phyloP scores from a whole-genome alignment of 176 grass and related monocot genomes.

The Rhynchospora breviuscula region DNA sequence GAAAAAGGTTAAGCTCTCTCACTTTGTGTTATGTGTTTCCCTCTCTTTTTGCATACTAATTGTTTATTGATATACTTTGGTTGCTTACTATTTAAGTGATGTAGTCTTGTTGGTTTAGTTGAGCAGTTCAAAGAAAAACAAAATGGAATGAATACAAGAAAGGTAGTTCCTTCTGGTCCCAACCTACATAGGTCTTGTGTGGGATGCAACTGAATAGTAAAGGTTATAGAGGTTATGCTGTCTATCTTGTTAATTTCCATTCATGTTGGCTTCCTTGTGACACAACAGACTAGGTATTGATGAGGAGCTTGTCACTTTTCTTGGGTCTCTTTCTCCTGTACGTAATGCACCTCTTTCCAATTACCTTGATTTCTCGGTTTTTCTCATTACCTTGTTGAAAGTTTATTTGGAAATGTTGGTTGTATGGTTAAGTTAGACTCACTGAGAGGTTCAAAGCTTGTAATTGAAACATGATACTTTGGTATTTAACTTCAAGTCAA shows the following conservation, averaged over 20 bases:
- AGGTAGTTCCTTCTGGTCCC: background rate
- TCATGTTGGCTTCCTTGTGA: conserved; percentile 9
- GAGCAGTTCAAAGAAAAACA: background rate
- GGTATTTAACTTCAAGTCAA: background rate
- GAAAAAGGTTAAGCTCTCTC: conserved; percentile 57
- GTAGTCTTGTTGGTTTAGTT: background rate
- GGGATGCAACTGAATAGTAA: background rate
- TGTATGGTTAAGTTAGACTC: background rate
- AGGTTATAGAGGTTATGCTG: background rate
- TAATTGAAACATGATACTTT: background rate
- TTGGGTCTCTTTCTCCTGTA: conserved; percentile 75
- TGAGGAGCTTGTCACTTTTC: conserved; percentile 65
- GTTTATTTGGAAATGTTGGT: background rate
- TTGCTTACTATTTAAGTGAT: background rate
- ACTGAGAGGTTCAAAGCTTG: background rate
- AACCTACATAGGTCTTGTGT: background rate
- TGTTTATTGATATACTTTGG: background rate
- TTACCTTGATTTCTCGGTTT: background rate
- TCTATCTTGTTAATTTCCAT: background rate
- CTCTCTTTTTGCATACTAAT: background rate
- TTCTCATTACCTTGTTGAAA: background rate
- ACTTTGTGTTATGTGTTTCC: background rate
- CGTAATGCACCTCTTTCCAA: conserved; percentile 9
- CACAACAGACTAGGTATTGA: conserved; percentile 82
- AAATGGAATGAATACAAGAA: background rate